phyloP scores from a whole-genome alignment of 2,329 filamentous ascomycete species.

The Aspergillus caelatus region DNA sequence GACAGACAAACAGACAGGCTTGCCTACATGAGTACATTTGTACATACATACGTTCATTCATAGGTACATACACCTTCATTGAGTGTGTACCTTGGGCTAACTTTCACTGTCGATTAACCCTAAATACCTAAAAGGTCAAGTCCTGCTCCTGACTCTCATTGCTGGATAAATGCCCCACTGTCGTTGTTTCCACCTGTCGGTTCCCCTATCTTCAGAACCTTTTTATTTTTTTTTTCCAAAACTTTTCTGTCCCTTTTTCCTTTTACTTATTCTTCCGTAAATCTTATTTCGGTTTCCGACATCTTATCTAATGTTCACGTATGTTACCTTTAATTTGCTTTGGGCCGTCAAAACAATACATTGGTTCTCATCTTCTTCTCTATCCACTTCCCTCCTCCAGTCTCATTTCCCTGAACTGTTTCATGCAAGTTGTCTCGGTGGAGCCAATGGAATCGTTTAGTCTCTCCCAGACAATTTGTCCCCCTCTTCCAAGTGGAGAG shows the following conservation, averaged over 20 bases:
- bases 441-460: conserved; percentile 11
- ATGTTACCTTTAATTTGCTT: neutral
- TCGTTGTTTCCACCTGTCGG: conserved; percentile 2
- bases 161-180: conserved; percentile 5
- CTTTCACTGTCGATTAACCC: neutral
- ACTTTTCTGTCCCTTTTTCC: neutral
- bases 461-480: conserved; percentile 10
- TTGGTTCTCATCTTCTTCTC: neutral
- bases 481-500: conserved; percentile 17
- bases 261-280: neutral
- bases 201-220: conserved; percentile 3
- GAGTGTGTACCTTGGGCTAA: neutral
- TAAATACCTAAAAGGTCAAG: neutral
- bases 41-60: neutral
- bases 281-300: neutral
- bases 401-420: conserved; percentile 19
- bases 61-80: neutral
- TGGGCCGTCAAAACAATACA: neutral
- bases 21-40: neutral
- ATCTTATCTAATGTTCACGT: conserved; percentile 2
- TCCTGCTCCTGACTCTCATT: conserved; percentile 1
- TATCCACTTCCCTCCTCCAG: conserved; percentile 3
- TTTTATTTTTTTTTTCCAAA: neutral
- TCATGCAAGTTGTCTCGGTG: conserved; percentile 21
- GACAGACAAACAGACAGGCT: neutral